Evolutionary conservation across 345 rosid genomes (phyloP), one percentile per base, ranked within the genome.

Genomic region (Hibiscus trionum): DNA sequence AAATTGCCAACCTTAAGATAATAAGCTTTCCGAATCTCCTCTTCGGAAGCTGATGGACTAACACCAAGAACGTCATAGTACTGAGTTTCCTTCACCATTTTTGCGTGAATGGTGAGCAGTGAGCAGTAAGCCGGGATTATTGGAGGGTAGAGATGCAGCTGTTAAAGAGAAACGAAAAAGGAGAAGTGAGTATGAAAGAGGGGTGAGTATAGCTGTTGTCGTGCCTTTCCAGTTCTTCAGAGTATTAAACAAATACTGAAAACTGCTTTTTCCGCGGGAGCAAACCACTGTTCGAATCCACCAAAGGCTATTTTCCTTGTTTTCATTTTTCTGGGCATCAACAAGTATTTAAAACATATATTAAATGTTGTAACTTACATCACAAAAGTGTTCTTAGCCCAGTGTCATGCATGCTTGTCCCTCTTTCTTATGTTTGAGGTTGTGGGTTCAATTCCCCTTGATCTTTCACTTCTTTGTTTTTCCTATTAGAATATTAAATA

Each of bases 1-100:
- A n/a, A n/a, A n/a, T n/a, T n/a, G 6, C 17, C 66, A 52, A 87
- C 91, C 95, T 89, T 87, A n/a, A 87, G 83, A 77, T 84, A 89
- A 55, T 87, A 89, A 72, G 90, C 88, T 72, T 80, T 89, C 57
- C 91, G 91, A 82, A 87, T 89, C 74, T 84, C 90, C n/a, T 81
- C 86, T 50, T 84, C 91, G 0, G 91, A 87, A 76, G 89, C 91
- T 5, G 83, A 80, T 44, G 88, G 84, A 69, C 6, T 46, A 7
- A 87, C 80, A 15, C 88, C 89, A 27, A 89, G 91, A 85, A 89
- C 85, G 59, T 89, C 89, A 71, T 89, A 89, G 73, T 74, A 89
- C 81, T 89, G 88, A 7, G 90, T 84, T 79, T 89, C 91, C 82
- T 82, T 86, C 82, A 83, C 91, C 91, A 87, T 80, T 64, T 63